A percentile compares a stretch with the other conserved stretches of the same genome.
phyloP scores from a whole-genome alignment of 2,329 filamentous ascomycete genomes.

The Fusarium xyrophilum region DNA sequence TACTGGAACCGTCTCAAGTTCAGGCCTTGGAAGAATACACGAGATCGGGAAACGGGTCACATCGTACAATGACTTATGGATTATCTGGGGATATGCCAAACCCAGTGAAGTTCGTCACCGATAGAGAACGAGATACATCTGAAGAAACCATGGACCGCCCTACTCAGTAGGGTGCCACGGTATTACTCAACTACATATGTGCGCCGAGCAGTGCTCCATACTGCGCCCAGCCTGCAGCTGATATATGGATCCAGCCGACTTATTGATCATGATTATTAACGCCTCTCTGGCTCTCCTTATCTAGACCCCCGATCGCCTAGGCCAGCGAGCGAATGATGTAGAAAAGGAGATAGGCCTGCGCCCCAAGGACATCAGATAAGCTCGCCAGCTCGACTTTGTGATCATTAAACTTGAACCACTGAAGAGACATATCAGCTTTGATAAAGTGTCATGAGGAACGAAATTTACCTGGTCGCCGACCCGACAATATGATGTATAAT shows the following conservation, averaged over 20 bases:
- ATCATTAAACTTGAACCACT: slow-evolving; percentile 98
- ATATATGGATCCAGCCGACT: not conserved
- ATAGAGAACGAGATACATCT: not conserved
- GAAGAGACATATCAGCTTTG: slow-evolving; percentile 24
- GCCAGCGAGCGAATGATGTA: slow-evolving; percentile 74
- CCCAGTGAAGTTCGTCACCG: not conserved
- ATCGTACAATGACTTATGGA: not conserved
- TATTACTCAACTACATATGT: slow-evolving; percentile 25
- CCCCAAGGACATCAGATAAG: slow-evolving; percentile 83
- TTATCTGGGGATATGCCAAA: not conserved
- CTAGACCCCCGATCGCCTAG: slow-evolving; percentile 37
- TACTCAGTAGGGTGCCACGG: not conserved
- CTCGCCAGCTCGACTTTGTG: slow-evolving; percentile 86
- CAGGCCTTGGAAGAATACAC: not conserved
- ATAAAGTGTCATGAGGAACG: not conserved
- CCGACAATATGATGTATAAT: slow-evolving; percentile 89
- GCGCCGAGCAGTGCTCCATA: slow-evolving; percentile 35
- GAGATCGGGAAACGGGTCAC: not conserved
- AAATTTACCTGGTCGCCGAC: slow-evolving; percentile 70
- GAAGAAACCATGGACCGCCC: slow-evolving; percentile 1
- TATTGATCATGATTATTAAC: slow-evolving; percentile 17
- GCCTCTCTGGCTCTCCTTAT: slow-evolving; percentile 2
- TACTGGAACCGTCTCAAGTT: not conserved
- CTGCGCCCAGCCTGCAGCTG: slow-evolving; percentile 8
- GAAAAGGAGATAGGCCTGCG: slow-evolving; percentile 90